Base-by-base conservation (phyloP, 257 asterid genomes). In the Leonotis leonurus region DNA sequence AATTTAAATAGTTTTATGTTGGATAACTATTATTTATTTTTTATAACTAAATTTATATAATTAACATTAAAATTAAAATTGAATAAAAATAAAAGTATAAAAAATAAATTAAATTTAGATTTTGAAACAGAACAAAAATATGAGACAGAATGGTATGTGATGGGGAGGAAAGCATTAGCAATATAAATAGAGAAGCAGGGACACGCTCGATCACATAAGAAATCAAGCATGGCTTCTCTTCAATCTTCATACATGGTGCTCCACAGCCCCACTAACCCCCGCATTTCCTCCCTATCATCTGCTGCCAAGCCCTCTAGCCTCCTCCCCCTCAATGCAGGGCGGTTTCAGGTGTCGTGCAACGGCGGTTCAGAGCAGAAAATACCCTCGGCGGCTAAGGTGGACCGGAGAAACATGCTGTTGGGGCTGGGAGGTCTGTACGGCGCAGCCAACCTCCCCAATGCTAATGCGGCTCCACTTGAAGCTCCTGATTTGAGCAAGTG, bases 401-500 rank as follows among this genome's bases (percentile, higher is more conserved):
- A 77, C 65, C 71, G 81, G 4, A 52, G 81, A 12, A 68, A 77
- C 81, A 72, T 77, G 75, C 71, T 77, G 16, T 67, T 69, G 1
- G 76, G 81, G 0, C 3, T 77, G 22, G 78, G 78, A 0, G 76
- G 81, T 0, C 29, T 77, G 1, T 72, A 64, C 8, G 81, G 78
- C 12, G 76, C 81, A 5, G 21, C 69, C 62, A 73, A 36, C 63
- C 78, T 72, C 26, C 56, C 41, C 3, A 13, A 46, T 1, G 84
- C 81, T 10, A 5, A 3, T 0, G 87, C 78, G 0, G 21, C 1
- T 1, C 83, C 83, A 0, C 61, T 81, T 27, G 16, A 8, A 6
- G 21, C 80, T 5, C 86, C 86, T 0, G 78, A 69, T 36, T 44
- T 81, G 65, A 36, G 9, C 13, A 7, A 56, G 21, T 81, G 86